A percentile compares a stretch with the other conserved stretches of the same genome.
phyloP scores from a whole-genome alignment of 2,329 filamentous ascomycete genomes.

The Eutypa lata region DNA sequence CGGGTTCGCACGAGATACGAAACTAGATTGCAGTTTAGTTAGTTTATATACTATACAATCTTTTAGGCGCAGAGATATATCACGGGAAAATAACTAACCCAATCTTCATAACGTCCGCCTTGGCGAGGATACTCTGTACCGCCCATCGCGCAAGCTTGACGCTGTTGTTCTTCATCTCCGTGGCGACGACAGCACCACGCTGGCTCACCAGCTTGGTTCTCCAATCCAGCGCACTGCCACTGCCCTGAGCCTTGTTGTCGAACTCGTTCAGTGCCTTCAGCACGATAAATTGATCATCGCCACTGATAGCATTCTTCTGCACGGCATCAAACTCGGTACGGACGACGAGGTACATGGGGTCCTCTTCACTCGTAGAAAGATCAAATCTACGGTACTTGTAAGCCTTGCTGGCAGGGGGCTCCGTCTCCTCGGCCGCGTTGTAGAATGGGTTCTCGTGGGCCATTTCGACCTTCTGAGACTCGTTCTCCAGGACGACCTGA shows the following conservation, averaged over 20 bases:
- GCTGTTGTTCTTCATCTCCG: slow-evolving; percentile 99
- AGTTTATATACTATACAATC: neutral
- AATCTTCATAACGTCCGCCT: slow-evolving; percentile 98
- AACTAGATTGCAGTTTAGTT: slow-evolving; percentile 50
- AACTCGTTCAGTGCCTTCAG: slow-evolving; percentile 99
- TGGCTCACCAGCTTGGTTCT: slow-evolving; percentile 89
- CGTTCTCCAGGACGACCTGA: slow-evolving; percentile 85
- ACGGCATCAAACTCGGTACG: slow-evolving; percentile 94
- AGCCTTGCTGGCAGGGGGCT: slow-evolving; percentile 89
- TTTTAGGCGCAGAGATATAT: neutral
- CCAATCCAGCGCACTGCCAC: slow-evolving; percentile 95
- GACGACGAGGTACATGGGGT: slow-evolving; percentile 88
- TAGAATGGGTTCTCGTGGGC: slow-evolving; percentile 94
- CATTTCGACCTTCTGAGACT: slow-evolving; percentile 78
- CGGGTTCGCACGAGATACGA: slow-evolving; percentile 91
- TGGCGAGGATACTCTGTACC: slow-evolving; percentile 91
- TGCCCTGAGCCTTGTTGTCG: slow-evolving; percentile 94
- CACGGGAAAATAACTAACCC: slow-evolving; percentile 56
- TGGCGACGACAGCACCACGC: slow-evolving; percentile 94
- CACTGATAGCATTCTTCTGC: slow-evolving; percentile 88
- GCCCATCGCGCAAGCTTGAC: slow-evolving; percentile 99
- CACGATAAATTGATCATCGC: slow-evolving; percentile 86
- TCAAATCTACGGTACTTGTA: slow-evolving; percentile 99
- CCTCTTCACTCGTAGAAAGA: slow-evolving; percentile 88
- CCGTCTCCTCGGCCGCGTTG: slow-evolving; percentile 86